Base-by-base conservation (phyloP, 75 land plant species). In the Picea sitchensis region DNA sequence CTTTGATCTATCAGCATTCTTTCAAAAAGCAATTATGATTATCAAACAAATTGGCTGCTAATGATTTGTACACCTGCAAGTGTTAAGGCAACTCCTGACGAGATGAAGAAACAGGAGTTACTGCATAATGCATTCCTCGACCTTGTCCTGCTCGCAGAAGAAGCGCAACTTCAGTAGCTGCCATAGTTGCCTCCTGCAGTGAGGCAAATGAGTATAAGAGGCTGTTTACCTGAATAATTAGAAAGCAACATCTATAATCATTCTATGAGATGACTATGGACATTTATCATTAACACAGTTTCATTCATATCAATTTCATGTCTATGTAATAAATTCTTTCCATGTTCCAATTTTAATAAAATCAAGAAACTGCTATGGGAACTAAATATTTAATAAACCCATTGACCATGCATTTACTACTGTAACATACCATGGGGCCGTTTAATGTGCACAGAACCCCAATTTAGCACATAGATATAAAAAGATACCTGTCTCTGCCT, bases 401-500 rank as follows among this genome's bases (percentile, higher is more conserved):
- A 20, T 18, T 44, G 41, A 38, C 51, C 34, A 34, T 5, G 47
- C 47, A 51, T 51, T 36, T 4, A 68, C 15, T 32, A 23, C 14
- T 13, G 4, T 31, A 64, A 30, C 0, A 26, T 26, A n/a, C 12
- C 11, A 11, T 23, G 6, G 36, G 34, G n/a, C 15, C 74, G 36
- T 71, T 71, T 44, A 71, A 44, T 38, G 20, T 71, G 74, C 54
- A 20, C 14, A 71, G n/a, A 36, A 71, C 56, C 74, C 56, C 44
- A 20, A 23, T 71, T 41, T 41, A 44, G 74, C 1, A 44, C 11
- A 71, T 18, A 2, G 21, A 47, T 32, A 65, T 31, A 17, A 56
- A 20, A 71, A 44, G 0, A 44, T 71, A 91, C 95, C 89, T 93
- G 94, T 83, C 87, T 81, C 76, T 93, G 94, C 51, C 89, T 76